phyloP scores from a whole-genome alignment of 176 grass and related monocot species.

The Tillandsia leiboldiana region DNA sequence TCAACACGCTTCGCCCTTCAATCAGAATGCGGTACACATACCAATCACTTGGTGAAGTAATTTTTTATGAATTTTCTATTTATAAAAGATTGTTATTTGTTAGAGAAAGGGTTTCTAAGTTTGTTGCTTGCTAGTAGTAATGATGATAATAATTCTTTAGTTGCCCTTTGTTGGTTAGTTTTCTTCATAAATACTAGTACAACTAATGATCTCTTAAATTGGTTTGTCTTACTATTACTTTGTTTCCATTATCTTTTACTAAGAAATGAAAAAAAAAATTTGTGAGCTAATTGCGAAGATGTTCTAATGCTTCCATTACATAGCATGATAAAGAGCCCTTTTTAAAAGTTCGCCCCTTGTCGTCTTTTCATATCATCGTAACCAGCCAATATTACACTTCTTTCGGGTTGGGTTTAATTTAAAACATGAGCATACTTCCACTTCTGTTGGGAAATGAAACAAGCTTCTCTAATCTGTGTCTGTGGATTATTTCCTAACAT shows the following conservation, averaged over 20 bases:
- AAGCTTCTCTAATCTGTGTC: background rate
- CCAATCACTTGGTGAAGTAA: background rate
- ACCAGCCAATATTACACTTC: background rate
- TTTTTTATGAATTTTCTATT: background rate
- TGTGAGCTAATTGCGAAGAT: too few relatives aligned
- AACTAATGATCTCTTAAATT: background rate
- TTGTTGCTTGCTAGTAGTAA: background rate
- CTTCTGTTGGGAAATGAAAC: background rate
- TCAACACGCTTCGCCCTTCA: background rate
- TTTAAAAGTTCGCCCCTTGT: background rate
- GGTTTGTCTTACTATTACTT: background rate
- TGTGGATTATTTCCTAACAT: background rate
- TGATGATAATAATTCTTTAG: background rate
- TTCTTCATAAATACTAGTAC: background rate
- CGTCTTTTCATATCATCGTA: too few relatives aligned
- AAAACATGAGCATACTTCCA: background rate
- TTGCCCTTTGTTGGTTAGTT: background rate
- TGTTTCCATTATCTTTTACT: background rate
- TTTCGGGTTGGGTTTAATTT: background rate
- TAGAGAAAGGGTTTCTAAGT: background rate
- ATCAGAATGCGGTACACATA: conserved; percentile 6
- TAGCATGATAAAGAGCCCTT: background rate
- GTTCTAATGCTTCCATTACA: background rate
- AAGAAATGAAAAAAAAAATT: background rate
- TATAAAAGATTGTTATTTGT: background rate